Evolutionary conservation across 352 stramenopile genomes (phyloP).

Genomic region (Globisporangium heterothallicum): DNA sequence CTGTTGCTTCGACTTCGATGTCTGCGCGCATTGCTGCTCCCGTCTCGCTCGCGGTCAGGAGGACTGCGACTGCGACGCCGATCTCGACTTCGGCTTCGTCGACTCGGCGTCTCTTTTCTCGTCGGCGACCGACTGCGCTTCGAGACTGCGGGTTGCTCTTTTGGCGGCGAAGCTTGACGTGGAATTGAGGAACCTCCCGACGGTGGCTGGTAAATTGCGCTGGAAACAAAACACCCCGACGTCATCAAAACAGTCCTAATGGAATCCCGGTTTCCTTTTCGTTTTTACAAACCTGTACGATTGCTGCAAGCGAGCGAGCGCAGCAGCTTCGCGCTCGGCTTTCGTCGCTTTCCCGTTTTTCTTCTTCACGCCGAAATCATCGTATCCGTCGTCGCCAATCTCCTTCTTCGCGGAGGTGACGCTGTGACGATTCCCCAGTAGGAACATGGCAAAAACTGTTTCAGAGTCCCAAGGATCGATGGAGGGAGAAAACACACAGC

Average conservation of each 20-base stretch:
- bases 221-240: constrained; percentile 13
- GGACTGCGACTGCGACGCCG: constrained; percentile 25
- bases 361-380: constrained; percentile 84
- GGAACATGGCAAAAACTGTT: not conserved
- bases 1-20: constrained; percentile 21
- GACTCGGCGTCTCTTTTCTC: constrained; percentile 21
- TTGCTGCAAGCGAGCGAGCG: constrained; percentile 70
- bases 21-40: constrained; percentile 16
- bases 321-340: constrained; percentile 73
- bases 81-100: constrained; percentile 19
- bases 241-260: too few species aligned
- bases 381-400: constrained; percentile 81
- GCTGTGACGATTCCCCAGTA: too few species aligned
- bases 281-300: constrained; percentile 70
- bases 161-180: not conserved
- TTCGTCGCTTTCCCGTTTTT: constrained; percentile 73
- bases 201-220: constrained; percentile 41
- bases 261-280: not conserved
- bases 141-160: constrained; percentile 3
- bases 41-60: not conserved
- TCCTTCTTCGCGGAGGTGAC: constrained; percentile 72
- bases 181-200: not conserved
- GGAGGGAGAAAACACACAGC: not conserved
- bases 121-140: constrained; percentile 15
- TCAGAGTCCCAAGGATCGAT: not conserved